Evolutionary conservation across 1,139 yeast species (phyloP), one percentile per base, ranked within the genome.

Genomic region (Debaryomyces sp.): DNA sequence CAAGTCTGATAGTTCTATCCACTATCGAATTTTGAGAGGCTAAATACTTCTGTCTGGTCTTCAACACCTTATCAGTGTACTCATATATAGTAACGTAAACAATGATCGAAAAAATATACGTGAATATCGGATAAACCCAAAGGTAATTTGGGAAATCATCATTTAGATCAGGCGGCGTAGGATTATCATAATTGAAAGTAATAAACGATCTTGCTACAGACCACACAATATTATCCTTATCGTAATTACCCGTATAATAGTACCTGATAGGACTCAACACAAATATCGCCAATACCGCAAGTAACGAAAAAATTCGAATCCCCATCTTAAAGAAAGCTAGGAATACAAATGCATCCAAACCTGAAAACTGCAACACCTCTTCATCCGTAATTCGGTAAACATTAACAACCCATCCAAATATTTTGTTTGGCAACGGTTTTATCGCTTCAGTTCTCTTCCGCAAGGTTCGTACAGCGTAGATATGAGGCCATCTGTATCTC

Each of bases 21-120:
- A 98, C 91, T 47, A 94, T 81, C 6, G 97, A 87, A 63, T 89
- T 87, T 63, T 92, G 98, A 45, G 84, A 81, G 0, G 98, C 98
- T 55, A 94, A 72, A 62, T 89, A 89, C 54, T 78, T 75, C 63
- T 94, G 99, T 50, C 99, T 78, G 18, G 88, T 85, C 50, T 78
- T 75, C 26, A 92, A 86, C 36, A 94, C 90, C 50, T 78, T 73
- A 51, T 78, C 77, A 0, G 97, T 89, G 57, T 85, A 94, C 29
- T 81, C 73, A 57, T 84, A 77, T 48, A 92, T 66, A 56, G 83
- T 77, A 53, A 78, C 77, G 45, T 85, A 74, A 1, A 94, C 83
- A 41, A 91, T 65, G 17, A 80, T 71, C 1, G 98, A 89, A 68
- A 94, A 92, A 12, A 87, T 68, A 63, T 91, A 91, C 0, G 97